Evolutionary conservation across 805 yeast species (phyloP).

Genomic region (Kuraishia molischiana): DNA sequence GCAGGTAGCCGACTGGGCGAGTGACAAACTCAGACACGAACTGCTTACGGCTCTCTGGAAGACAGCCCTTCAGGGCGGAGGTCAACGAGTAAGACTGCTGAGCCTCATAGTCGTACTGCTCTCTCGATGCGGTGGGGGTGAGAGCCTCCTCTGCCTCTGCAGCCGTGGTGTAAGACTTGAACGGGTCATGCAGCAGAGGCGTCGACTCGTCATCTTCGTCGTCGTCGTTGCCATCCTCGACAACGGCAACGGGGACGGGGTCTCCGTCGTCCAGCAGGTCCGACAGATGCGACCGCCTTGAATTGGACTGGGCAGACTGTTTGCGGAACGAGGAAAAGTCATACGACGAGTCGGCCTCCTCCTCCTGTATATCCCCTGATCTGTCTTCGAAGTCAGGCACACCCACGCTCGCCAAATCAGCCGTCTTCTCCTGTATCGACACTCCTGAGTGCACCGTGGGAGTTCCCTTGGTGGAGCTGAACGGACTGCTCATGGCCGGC

Average conservation of each 20-base stretch:
- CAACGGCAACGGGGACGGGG: neutral
- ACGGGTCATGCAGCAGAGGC: constrained; percentile 2
- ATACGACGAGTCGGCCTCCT: neutral
- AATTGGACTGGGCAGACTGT: neutral
- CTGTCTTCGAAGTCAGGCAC: constrained; percentile 23
- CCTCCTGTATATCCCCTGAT: neutral
- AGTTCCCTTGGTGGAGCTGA: constrained; percentile 11
- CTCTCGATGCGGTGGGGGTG: constrained; percentile 2
- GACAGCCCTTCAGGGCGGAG: neutral
- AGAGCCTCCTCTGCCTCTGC: constrained; percentile 2
- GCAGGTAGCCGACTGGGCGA: constrained; percentile 42
- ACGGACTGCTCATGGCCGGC: constrained; percentile 8
- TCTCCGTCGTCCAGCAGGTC: constrained; percentile 3
- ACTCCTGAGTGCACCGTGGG: constrained; percentile 39
- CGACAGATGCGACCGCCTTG: constrained; percentile 5
- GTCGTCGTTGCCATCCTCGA: no score
- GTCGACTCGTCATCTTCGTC: neutral
- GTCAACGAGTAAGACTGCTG: neutral
- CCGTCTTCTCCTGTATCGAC: constrained; percentile 47
- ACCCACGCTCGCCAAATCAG: constrained; percentile 46
- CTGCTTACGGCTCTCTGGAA: constrained; percentile 7
- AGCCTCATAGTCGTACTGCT: constrained; percentile 1
- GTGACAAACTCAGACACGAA: constrained; percentile 15
- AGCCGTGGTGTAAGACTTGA: constrained; percentile 1
- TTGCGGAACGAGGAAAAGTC: neutral